Base-by-base conservation (phyloP, 495 filamentous ascomycete species). In the Pyrenula massariospora region DNA sequence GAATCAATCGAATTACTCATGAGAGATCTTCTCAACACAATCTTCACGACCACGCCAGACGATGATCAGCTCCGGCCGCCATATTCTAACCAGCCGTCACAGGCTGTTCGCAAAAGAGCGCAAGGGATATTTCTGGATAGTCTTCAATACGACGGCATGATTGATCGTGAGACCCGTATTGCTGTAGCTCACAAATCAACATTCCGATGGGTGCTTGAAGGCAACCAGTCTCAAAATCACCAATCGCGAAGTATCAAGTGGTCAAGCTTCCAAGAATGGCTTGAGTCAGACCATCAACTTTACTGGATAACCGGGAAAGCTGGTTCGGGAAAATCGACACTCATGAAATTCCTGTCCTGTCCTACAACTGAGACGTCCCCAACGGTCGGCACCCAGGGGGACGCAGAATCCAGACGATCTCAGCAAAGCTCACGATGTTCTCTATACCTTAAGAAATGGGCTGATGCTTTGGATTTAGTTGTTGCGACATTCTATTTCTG, bases 401-500 rank as follows among this genome's bases (percentile, higher is more conserved):
- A 8, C 15, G 8, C 31, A 15, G 2, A 60, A 56, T 10, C 58
- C 42, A 2, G 15, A 53, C 19, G 54, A 10, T 20, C 10, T 20
- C 59, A 68, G 48, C 22, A 42, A 1, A 24, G n/a, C n/a, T n/a
- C n/a, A n/a, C n/a, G 54, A 24, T 68, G 64, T 12, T 20, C 47
- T 24, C 15, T 22, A 15, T 22, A 57, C 22, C 53, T 69, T 24
- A 12, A 36, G 15, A 8, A 47, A 0, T 75, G 70, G 72, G 66
- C 68, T 47, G 63, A 56, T 2, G 53, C 23, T 2, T 66, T 65
- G 62, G 65, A 63, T 10, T 56, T 73, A 23, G 53, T 72, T 2
- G 52, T 66, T 24, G 68, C 70, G 0, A 61, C 54, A 22, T 77
- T 76, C 59, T 80, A 71, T 59, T 80, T 78, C 59, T 80, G 73